phyloP scores from a whole-genome alignment of 2,329 filamentous ascomycete genomes.

The Fusarium irregulare region DNA sequence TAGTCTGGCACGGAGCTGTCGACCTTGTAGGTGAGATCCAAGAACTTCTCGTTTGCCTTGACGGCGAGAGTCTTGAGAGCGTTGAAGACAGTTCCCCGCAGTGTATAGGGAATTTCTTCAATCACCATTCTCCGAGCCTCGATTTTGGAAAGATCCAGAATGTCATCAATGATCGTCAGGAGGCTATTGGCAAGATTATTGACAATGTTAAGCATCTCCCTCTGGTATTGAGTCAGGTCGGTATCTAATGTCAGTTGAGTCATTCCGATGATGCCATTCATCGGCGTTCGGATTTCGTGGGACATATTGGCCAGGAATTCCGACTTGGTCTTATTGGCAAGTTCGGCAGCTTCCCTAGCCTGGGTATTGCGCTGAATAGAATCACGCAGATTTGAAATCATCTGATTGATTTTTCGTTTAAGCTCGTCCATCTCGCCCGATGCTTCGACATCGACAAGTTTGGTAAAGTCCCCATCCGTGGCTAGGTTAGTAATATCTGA shows the following conservation, averaged over 20 bases:
- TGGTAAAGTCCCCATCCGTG: slow-evolving; percentile 96
- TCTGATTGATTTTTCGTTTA: slow-evolving; percentile 99
- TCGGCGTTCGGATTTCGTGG: slow-evolving; percentile 96
- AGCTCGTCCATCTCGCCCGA: slow-evolving; percentile 99
- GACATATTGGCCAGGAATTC: slow-evolving; percentile 99
- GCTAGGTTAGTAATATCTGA: slow-evolving; percentile 98
- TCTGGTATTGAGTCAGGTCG: slow-evolving; percentile 91
- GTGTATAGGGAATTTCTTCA: slow-evolving; percentile 95
- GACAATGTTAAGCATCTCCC: slow-evolving; percentile 98
- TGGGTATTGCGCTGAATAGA: slow-evolving; percentile 97
- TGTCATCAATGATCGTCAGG: slow-evolving; percentile 94
- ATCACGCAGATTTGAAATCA: slow-evolving; percentile 95
- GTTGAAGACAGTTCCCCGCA: slow-evolving; percentile 95
- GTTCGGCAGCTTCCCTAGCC: slow-evolving; percentile 92
- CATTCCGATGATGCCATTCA: slow-evolving; percentile 99
- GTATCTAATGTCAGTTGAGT: slow-evolving; percentile 96
- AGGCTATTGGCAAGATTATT: slow-evolving; percentile 96
- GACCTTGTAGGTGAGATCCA: slow-evolving; percentile 93
- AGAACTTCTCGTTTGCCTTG: slow-evolving; percentile 94
- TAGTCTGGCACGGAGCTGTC: slow-evolving; percentile 94
- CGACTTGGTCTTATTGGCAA: slow-evolving; percentile 98
- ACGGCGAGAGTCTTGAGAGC: slow-evolving; percentile 96
- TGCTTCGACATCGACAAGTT: slow-evolving; percentile 95
- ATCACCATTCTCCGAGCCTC: slow-evolving; percentile 98
- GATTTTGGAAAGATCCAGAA: slow-evolving; percentile 80